Conservation (phyloP, 441 rosid genomes). For the Croton setiger region DNA sequence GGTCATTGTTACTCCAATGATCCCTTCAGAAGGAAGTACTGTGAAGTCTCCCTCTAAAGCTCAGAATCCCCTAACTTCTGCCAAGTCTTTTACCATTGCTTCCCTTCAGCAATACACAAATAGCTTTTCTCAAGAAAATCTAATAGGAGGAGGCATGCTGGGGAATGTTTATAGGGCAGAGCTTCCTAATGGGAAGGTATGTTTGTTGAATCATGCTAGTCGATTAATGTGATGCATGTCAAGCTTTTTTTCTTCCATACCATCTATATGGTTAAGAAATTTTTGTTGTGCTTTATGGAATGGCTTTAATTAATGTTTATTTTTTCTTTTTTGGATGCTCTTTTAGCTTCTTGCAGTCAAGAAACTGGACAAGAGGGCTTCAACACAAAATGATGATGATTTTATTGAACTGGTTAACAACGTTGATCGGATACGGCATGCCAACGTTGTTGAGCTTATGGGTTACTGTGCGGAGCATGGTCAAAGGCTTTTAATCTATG, state of each 20-base stretch:
- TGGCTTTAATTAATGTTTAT: slow-evolving; percentile 15
- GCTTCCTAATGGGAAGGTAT: slow-evolving; percentile 85
- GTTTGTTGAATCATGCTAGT: slow-evolving; percentile 8
- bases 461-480: slow-evolving; percentile 97
- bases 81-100: slow-evolving; percentile 77
- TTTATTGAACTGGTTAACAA: slow-evolving; percentile 75
- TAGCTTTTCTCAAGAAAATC: slow-evolving; percentile 94
- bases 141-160: slow-evolving; percentile 87
- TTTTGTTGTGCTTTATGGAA: neutral
- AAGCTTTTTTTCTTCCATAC: neutral
- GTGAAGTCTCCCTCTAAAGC: slow-evolving; percentile 46
- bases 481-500: slow-evolving; percentile 80
- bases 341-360: slow-evolving; percentile 83
- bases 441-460: slow-evolving; percentile 76
- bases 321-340: slow-evolving; percentile 19
- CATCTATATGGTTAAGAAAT: slow-evolving; percentile 1
- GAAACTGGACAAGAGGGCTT: slow-evolving; percentile 71
- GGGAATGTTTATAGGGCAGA: slow-evolving; percentile 90
- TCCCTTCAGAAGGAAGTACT: slow-evolving; percentile 42
- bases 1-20: slow-evolving; percentile 48
- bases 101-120: slow-evolving; percentile 94
- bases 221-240: slow-evolving; percentile 5
- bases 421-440: slow-evolving; percentile 76
- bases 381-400: slow-evolving; percentile 66
- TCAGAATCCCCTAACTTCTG: slow-evolving; percentile 43